phyloP scores from a whole-genome alignment of 495 filamentous ascomycete species.

The Letharia columbiana region DNA sequence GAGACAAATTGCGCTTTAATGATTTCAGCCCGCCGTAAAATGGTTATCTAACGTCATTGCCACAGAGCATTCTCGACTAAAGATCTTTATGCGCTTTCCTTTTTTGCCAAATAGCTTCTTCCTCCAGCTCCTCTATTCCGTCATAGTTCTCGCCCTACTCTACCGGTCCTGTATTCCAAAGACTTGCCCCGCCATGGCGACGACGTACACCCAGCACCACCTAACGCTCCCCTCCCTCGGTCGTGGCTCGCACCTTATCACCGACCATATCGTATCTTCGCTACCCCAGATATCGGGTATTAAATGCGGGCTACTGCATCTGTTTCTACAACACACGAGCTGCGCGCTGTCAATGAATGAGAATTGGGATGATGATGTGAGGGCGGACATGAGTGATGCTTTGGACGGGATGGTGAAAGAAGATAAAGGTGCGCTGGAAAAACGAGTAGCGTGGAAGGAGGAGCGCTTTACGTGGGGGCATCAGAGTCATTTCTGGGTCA shows the following conservation, averaged over 20 bases:
- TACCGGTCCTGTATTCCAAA: slow-evolving; percentile 16
- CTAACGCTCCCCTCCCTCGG: slow-evolving; percentile 63
- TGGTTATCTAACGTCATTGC: not conserved
- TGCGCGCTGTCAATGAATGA: slow-evolving; percentile 85
- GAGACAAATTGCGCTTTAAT: slow-evolving; percentile 1
- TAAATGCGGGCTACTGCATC: slow-evolving; percentile 76
- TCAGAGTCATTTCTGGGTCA: not conserved
- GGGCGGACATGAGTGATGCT: slow-evolving; percentile 86
- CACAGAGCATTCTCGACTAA: not conserved
- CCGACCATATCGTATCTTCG: slow-evolving; percentile 54
- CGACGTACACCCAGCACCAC: slow-evolving; percentile 31
- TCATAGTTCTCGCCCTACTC: slow-evolving; percentile 45
- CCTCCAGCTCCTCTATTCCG: slow-evolving; percentile 32
- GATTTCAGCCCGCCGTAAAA: not conserved
- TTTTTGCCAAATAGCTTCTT: not conserved
- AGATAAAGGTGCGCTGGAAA: slow-evolving; percentile 37
- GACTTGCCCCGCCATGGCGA: slow-evolving; percentile 31
- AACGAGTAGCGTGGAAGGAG: not conserved
- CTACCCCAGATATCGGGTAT: slow-evolving; percentile 67
- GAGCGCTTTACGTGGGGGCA: not conserved
- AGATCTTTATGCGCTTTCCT: not conserved
- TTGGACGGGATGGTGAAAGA: slow-evolving; percentile 80
- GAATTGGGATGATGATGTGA: slow-evolving; percentile 81
- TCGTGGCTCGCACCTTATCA: slow-evolving; percentile 86
- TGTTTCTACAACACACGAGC: slow-evolving; percentile 87